Evolutionary conservation across 1,139 yeast genomes (phyloP).

Genomic region (Spathaspora sp.): DNA sequence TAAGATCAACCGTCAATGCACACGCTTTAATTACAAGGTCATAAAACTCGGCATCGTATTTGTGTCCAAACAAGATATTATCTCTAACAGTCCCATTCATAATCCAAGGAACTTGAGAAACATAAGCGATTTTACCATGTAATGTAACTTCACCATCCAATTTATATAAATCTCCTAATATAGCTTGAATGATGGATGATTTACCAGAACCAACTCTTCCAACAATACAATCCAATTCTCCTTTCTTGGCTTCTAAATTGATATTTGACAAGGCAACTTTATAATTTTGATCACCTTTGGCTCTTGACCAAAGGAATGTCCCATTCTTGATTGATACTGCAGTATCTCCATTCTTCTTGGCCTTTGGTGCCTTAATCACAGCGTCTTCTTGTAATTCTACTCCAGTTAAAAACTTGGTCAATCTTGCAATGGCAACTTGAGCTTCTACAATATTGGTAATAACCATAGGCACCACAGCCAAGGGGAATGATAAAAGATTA

Average conservation of each 20-base stretch:
- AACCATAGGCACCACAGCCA: constrained; percentile 91
- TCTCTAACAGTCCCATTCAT: constrained; percentile 39
- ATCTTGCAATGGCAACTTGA: constrained; percentile 80
- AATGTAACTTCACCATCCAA: constrained; percentile 71
- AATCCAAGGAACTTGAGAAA: constrained; percentile 84
- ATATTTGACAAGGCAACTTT: constrained; percentile 77
- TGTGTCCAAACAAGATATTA: constrained; percentile 39
- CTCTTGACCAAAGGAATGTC: constrained; percentile 86
- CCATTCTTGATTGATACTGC: constrained; percentile 71
- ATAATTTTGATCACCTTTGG: constrained; percentile 57
- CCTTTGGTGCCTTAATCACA: constrained; percentile 57
- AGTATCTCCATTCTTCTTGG: constrained; percentile 57
- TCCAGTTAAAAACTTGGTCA: constrained; percentile 67
- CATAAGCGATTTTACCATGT: constrained; percentile 85
- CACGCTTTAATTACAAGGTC: constrained; percentile 34
- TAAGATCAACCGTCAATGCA: constrained; percentile 35
- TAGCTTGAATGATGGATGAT: constrained; percentile 79
- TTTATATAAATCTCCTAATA: constrained; percentile 84
- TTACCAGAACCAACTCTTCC: constrained; percentile 95
- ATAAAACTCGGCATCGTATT: constrained; percentile 27
- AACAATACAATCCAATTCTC: constrained; percentile 81
- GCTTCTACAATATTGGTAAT: constrained; percentile 86
- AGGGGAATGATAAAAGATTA: constrained; percentile 85
- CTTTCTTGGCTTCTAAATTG: constrained; percentile 70
- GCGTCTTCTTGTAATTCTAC: constrained; percentile 85